Conservation (phyloP, 352 stramenopile genomes). For the Thalassiosira mediterranea region DNA sequence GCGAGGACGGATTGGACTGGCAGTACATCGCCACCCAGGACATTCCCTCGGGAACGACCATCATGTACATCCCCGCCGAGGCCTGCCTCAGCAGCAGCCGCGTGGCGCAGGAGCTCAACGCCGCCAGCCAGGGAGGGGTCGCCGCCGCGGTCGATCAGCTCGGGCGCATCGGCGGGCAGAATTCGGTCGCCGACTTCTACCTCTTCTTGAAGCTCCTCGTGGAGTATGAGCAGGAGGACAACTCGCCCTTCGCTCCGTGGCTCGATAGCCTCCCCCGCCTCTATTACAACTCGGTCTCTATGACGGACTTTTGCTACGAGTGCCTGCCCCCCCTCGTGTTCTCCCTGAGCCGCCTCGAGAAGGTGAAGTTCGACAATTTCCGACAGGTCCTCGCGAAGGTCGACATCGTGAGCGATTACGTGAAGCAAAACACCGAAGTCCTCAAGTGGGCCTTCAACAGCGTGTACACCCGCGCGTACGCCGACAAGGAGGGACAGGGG, state of each 20-base stretch:
- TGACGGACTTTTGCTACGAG: slow-evolving; percentile 68
- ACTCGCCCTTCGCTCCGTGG: slow-evolving; percentile 58
- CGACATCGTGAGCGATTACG: slow-evolving; percentile 45
- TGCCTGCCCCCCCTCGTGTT: slow-evolving; percentile 54
- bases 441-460: slow-evolving; percentile 56
- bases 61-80: slow-evolving; percentile 43
- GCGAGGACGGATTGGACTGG: slow-evolving; percentile 41
- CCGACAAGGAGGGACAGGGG: slow-evolving; percentile 35
- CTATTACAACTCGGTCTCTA: slow-evolving; percentile 61
- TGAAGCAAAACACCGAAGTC: slow-evolving; percentile 35
- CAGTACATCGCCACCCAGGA: slow-evolving; percentile 38
- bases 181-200: slow-evolving; percentile 51
- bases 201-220: slow-evolving; percentile 62
- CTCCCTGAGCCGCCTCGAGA: slow-evolving; percentile 29
- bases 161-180: slow-evolving; percentile 24
- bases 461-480: slow-evolving; percentile 48
- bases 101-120: slow-evolving; percentile 17
- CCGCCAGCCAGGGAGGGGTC: slow-evolving; percentile 25
- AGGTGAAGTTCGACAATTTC: slow-evolving; percentile 55
- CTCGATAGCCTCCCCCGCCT: slow-evolving; percentile 58
- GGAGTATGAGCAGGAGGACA: slow-evolving; percentile 56
- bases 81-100: slow-evolving; percentile 19
- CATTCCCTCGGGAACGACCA: slow-evolving; percentile 37
- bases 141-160: slow-evolving; percentile 29
- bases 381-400: slow-evolving; percentile 41